Percentiles rank a stretch among this genome's conserved stretches.
phyloP scores from a whole-genome alignment of 106 monocot species.

The Dioscorea zingiberensis region DNA sequence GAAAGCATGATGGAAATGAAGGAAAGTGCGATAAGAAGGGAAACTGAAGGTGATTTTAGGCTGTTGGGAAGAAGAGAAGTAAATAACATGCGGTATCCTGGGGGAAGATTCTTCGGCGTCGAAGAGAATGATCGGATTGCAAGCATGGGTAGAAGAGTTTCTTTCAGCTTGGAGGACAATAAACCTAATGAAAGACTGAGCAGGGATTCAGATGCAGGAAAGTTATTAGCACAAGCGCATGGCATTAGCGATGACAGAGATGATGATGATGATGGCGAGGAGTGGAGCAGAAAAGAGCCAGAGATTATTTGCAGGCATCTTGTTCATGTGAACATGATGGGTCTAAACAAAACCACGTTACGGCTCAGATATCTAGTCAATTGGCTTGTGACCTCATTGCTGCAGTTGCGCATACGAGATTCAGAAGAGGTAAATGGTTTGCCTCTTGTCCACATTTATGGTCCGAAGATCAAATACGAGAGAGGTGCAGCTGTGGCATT shows the following conservation, averaged over 20 bases:
- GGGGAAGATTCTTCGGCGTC: slow-evolving; percentile 54
- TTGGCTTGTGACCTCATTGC: slow-evolving; percentile 85
- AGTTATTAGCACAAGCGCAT: slow-evolving; percentile 27
- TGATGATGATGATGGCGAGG: slow-evolving; percentile 52
- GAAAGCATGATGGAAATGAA: slow-evolving; percentile 25
- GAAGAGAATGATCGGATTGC: slow-evolving; percentile 42
- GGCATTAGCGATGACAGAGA: slow-evolving; percentile 23
- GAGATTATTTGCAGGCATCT: slow-evolving; percentile 83
- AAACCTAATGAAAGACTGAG: slow-evolving; percentile 18
- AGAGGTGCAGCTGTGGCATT: slow-evolving; percentile 89
- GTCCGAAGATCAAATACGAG: slow-evolving; percentile 92
- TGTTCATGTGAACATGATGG: slow-evolving; percentile 86
- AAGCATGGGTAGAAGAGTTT: slow-evolving; percentile 69
- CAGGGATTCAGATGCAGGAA: slow-evolving; percentile 37
- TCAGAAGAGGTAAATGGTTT: slow-evolving; percentile 21
- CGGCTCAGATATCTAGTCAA: slow-evolving; percentile 76
- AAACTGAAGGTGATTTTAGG: slow-evolving; percentile 85
- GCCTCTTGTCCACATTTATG: slow-evolving; percentile 72
- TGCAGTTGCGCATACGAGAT: slow-evolving; percentile 61
- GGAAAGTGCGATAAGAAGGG: slow-evolving; percentile 84
- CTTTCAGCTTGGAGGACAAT: slow-evolving; percentile 57
- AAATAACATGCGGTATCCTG: slow-evolving; percentile 43
- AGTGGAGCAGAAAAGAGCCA: slow-evolving; percentile 57
- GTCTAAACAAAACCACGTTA: slow-evolving; percentile 74
- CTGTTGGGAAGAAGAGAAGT: slow-evolving; percentile 67